Base-by-base conservation (phyloP, 176 grass and related monocot species). In the Eragrostis nindensis region DNA sequence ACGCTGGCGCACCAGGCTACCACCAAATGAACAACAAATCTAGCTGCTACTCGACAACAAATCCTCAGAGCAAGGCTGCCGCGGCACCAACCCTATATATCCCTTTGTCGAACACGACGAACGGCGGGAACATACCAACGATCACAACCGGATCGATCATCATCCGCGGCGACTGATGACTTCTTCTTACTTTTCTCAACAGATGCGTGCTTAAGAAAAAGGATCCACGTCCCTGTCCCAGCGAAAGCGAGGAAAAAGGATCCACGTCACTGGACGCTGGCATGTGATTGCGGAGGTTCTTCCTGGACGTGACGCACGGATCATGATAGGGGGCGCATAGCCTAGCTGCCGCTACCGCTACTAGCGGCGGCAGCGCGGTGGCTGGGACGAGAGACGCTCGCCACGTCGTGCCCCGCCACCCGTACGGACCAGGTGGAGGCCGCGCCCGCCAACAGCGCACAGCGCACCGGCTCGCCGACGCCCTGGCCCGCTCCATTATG, bases 1-100 rank as follows among this genome's bases (percentile, higher is more conserved):
- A 16, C 30, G 63, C 77, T 66, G 63, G 21, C 63, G 64, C 54
- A 44, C 22, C 61, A 43, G 49, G 2, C 26, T 83, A 44, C 54
- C 61, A 56, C 62, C 56, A 83, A n/a, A 67, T 68, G 77, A 80
- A 80, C 61, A 44, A 67, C 38, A 66, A 75, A 83, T 56, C 71
- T 30, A 83, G 16, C 60, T 55, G 64, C 66, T 64, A 63, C 32
- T 12, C 38, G 60, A 45, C 60, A 54, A 75, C 47, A 83, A 7
- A 24, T 19, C 40, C 41, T 57, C 62, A 45, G n/a, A n/a, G 61
- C 71, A 53, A 82, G 45, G 45, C 59, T 75, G 25, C 56, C 13
- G 21, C 48, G 62, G 61, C 61, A 19, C 30, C 32, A 7, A 32
- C 29, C 53, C 40, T 54, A n/a, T n/a, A n/a, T n/a, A 25, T 68